Conservation (phyloP, 345 rosid genomes). For the Litchi chinensis region DNA sequence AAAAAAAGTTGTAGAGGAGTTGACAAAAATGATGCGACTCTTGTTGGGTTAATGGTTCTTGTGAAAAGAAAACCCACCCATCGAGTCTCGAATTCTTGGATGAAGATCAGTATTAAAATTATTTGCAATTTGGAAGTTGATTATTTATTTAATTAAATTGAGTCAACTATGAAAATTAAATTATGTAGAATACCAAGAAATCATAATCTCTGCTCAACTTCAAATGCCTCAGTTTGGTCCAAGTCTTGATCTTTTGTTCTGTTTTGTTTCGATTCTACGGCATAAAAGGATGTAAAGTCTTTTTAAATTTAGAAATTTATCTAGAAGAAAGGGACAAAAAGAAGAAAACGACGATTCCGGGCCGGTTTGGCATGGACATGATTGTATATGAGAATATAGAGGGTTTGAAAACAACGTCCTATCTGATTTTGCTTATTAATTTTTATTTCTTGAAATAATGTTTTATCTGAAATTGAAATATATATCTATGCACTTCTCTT, state of each 20-base stretch:
- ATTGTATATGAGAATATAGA: no score
- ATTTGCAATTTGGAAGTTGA: background rate
- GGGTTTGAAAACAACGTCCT: no score
- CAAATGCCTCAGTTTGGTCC: background rate
- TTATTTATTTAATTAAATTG: background rate
- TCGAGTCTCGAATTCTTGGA: constrained; percentile 5
- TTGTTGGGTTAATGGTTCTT: background rate
- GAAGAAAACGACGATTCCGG: no score
- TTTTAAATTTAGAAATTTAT: no score
- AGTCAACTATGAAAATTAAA: background rate
- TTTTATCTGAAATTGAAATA: no score
- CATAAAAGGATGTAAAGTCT: no score
- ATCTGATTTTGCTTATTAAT: no score
- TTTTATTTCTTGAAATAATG: no score
- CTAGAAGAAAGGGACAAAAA: no score
- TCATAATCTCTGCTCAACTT: background rate
- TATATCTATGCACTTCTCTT: no score
- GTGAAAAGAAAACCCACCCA: background rate
- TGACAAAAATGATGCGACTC: constrained; percentile 14
- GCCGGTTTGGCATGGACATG: no score
- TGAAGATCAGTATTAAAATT: background rate
- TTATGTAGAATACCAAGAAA: background rate
- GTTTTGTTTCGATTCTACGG: no score
- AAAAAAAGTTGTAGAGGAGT: constrained; percentile 8
- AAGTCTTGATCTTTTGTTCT: background rate